Base-by-base conservation (phyloP, 2,329 filamentous ascomycete species). In the Nakataea oryzae region DNA sequence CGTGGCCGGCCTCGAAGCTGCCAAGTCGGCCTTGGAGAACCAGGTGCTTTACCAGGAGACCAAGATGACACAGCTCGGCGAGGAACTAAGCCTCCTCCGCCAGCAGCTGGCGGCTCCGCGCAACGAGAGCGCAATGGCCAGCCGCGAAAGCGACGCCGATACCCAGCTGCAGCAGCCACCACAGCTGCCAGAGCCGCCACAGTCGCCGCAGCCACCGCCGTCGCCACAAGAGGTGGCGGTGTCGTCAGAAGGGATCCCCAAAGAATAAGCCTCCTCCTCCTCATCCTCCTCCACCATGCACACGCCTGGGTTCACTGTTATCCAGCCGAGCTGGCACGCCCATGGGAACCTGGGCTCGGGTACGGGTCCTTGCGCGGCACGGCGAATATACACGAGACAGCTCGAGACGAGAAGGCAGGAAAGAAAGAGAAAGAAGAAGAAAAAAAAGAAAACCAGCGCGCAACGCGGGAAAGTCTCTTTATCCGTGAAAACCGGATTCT, bases 11-110 rank as follows among this genome's bases (percentile, higher is more conserved):
- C 73, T 82, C 69, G 78, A 80, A 65, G 70, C 72, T 27, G 65
- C 69, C 59, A 77, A 77, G 63, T 71, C 70, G 34, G 69, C 68
- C 28, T 74, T 73, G 61, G 74, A 77, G 57, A 70, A 71, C 2
- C 73, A 74, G 63, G 74, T 77, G 14, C 61, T 68, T 1, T 67
- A 70, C 21, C 71, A 78, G 55, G 72, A 70, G 28, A 72, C 67
- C 61, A 72, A 75, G 58, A 68, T 79, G 32, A 70, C 65, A 59
- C 58, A 64, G 27, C 64, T 71, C 14, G 58, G 59, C 9, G 57
- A 62, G 47, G 64, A 69, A 57, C 32, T 66, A 63, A 67, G 61
- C 56, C 68, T 57, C 11, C 34, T 58, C 30, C 61, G 61, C 12
- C 56, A 62, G 56, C 65, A 69, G 62, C 60, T 70, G 56, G 11